phyloP scores from a whole-genome alignment of 2,329 filamentous ascomycete species.

The Rosellinia necatrix region DNA sequence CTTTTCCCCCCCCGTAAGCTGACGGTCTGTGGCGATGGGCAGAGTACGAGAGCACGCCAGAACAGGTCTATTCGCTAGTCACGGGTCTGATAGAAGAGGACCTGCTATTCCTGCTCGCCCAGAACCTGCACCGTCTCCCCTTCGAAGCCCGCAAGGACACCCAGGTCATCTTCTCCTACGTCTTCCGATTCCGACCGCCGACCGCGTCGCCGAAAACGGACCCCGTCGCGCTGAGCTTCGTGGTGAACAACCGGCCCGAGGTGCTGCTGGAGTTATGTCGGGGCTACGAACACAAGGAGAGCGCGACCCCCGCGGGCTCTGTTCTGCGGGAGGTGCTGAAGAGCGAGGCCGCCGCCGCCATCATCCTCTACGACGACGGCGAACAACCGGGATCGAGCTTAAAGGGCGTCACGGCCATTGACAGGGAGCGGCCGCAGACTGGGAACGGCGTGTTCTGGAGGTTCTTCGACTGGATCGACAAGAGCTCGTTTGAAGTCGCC shows the following conservation, averaged over 20 bases:
- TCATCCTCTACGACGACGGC: slow-evolving; percentile 92
- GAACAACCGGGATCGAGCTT: slow-evolving; percentile 70
- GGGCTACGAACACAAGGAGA: slow-evolving; percentile 88
- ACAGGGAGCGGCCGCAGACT: slow-evolving; percentile 73
- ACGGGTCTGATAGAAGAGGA: slow-evolving; percentile 86
- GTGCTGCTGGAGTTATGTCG: slow-evolving; percentile 86
- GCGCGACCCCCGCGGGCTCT: slow-evolving; percentile 87
- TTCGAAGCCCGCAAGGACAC: slow-evolving; percentile 97
- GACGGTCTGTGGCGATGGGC: slow-evolving; percentile 24
- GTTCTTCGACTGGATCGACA: slow-evolving; percentile 97
- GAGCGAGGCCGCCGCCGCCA: slow-evolving; percentile 85
- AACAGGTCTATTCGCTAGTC: slow-evolving; percentile 86
- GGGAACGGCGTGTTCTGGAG: slow-evolving; percentile 92
- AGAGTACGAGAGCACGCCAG: slow-evolving; percentile 86
- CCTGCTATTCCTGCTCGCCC: slow-evolving; percentile 80
- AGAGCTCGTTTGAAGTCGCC: slow-evolving; percentile 93
- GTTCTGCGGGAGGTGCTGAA: slow-evolving; percentile 88
- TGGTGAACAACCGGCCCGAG: slow-evolving; percentile 83
- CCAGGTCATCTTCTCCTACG: slow-evolving; percentile 93
- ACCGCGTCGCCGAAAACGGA: slow-evolving; percentile 70
- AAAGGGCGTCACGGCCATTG: slow-evolving; percentile 78
- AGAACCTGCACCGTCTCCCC: slow-evolving; percentile 80
- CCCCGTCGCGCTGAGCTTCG: slow-evolving; percentile 84
- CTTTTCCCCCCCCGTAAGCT: slow-evolving; percentile 27
- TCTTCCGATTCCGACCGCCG: slow-evolving; percentile 84